Percentiles rank a stretch among this genome's conserved stretches.
phyloP scores from a whole-genome alignment of 768 basidiomycete genomes.

The Clitopilus passeckerianus region DNA sequence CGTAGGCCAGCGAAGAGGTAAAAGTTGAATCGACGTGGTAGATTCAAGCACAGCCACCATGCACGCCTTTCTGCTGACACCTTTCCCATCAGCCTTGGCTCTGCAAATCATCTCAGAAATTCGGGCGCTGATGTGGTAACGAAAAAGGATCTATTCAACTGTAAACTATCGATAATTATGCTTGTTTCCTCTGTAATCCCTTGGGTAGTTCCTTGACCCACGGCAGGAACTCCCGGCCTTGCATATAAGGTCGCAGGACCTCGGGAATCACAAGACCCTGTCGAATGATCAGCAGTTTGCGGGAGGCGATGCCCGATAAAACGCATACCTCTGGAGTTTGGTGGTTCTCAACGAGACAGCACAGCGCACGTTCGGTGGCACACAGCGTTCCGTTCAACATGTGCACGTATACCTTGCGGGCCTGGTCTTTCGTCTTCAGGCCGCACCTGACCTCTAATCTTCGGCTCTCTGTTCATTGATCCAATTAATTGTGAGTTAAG shows the following conservation, averaged over 20 bases:
- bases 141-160: not conserved
- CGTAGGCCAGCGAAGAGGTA: constrained; percentile 6
- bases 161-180: constrained; percentile 16
- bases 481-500: constrained; percentile 1
- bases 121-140: not conserved
- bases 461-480: constrained; percentile 64
- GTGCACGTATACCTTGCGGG: constrained; percentile 92
- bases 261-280: constrained; percentile 91
- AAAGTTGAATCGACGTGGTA: constrained; percentile 13
- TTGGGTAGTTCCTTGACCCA: constrained; percentile 82
- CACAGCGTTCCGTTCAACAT: constrained; percentile 99
- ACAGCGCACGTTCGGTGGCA: constrained; percentile 93
- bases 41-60: constrained; percentile 17
- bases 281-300: constrained; percentile 5
- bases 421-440: constrained; percentile 84
- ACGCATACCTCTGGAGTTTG: constrained; percentile 85
- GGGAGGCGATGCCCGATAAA: constrained; percentile 1
- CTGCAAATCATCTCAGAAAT: not conserved
- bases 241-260: constrained; percentile 91
- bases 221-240: constrained; percentile 85
- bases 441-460: constrained; percentile 93
- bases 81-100: not conserved
- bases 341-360: constrained; percentile 98
- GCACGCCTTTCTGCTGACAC: not conserved
- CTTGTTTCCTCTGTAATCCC: constrained; percentile 68